Conservation (phyloP, 768 basidiomycete species). For the Rickenella mellea region DNA sequence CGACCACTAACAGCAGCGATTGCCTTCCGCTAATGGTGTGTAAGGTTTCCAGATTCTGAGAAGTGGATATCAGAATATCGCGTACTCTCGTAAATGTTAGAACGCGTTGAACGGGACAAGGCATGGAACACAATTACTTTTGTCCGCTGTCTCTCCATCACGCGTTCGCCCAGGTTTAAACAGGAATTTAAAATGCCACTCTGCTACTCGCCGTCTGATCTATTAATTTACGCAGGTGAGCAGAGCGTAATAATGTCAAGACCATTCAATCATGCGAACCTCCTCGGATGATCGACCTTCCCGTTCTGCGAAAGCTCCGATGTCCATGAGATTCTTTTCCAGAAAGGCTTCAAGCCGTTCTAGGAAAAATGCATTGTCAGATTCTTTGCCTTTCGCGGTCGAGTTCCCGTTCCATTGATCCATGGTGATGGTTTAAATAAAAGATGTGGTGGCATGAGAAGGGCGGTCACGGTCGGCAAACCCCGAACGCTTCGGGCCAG, state of each 20-base stretch:
- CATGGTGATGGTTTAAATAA: background rate
- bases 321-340: constrained; percentile 45
- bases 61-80: constrained; percentile 37
- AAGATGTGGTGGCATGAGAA: too few species aligned
- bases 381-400: constrained; percentile 14
- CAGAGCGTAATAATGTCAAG: constrained; percentile 13
- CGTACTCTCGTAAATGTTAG: constrained; percentile 25
- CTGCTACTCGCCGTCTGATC: constrained; percentile 42
- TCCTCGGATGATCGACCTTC: constrained; percentile 52
- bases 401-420: background rate
- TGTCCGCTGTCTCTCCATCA: constrained; percentile 4
- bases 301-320: constrained; percentile 50
- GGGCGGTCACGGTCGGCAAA: too few species aligned
- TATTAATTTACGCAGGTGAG: constrained; percentile 26
- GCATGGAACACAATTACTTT: constrained; percentile 7
- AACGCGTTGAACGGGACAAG: background rate
- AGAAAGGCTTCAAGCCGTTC: constrained; percentile 59
- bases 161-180: constrained; percentile 22
- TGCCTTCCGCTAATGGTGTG: constrained; percentile 41
- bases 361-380: constrained; percentile 44
- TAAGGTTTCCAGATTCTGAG: constrained; percentile 46
- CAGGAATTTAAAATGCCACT: constrained; percentile 53
- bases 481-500: too few species aligned
- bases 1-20: constrained; percentile 53
- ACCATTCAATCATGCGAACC: constrained; percentile 24